phyloP scores from a whole-genome alignment of 2,329 filamentous ascomycete genomes.

The Sclerotinia spermophila region DNA sequence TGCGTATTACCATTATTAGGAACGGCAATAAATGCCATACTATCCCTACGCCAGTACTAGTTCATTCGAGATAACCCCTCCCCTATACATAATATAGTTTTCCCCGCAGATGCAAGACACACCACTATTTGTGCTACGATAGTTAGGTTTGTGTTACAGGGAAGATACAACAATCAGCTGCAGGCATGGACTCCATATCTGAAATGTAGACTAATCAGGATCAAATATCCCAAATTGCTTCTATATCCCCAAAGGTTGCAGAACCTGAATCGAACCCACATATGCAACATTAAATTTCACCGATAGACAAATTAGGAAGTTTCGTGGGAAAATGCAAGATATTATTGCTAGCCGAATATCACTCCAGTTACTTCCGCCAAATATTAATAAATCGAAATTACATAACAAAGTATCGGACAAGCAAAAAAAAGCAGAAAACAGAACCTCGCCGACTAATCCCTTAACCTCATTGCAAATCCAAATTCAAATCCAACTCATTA shows the following conservation, averaged over 20 bases:
- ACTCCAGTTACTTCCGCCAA: not conserved
- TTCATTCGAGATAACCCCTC: not conserved
- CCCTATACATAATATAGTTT: not conserved
- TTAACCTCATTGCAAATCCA: not conserved
- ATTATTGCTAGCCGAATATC: not conserved
- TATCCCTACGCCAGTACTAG: not conserved
- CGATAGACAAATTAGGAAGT: not conserved
- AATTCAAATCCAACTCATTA: not conserved
- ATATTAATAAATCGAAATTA: not conserved
- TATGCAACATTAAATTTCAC: not conserved
- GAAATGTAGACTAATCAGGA: not conserved
- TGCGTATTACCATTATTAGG: accelerated
- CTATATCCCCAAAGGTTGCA: not conserved
- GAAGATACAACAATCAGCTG: accelerated
- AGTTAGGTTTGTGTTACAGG: not conserved
- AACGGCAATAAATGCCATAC: not conserved
- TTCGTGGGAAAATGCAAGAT: not conserved
- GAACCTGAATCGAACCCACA: not conserved
- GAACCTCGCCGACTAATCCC: not conserved
- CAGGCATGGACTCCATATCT: not conserved
- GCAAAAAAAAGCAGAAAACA: not conserved
- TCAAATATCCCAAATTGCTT: not conserved
- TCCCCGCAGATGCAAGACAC: not conserved
- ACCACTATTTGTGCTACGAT: not conserved
- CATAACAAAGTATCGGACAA: not conserved